Conservation (phyloP, 805 yeast genomes). For the Candida coquimbonensis region DNA sequence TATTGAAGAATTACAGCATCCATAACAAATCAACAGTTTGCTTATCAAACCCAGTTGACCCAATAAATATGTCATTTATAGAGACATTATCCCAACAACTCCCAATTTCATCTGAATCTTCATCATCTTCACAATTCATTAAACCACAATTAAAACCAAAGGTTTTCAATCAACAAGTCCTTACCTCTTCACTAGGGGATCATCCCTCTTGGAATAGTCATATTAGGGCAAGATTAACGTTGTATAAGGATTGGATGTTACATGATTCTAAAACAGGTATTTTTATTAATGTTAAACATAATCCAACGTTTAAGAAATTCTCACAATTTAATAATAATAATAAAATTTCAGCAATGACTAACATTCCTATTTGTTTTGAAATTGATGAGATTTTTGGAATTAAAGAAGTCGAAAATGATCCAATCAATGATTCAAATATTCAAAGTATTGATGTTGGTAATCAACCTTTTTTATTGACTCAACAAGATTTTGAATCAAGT, state of each 20-base stretch:
- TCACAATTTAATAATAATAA: constrained; percentile 1
- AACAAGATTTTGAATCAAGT: constrained; percentile 10
- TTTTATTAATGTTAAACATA: constrained; percentile 16
- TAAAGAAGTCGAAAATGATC: constrained; percentile 1
- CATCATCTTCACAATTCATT: neutral
- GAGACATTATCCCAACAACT: constrained; percentile 5
- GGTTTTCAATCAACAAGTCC: constrained; percentile 15
- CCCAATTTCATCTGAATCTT: constrained; percentile 1
- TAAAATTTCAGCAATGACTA: neutral
- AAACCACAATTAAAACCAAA: constrained; percentile 9
- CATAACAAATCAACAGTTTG: constrained; percentile 12
- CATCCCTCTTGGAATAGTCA: constrained; percentile 14
- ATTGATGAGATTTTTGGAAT: constrained; percentile 4
- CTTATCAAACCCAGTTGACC: constrained; percentile 13
- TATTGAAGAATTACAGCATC: constrained; percentile 11
- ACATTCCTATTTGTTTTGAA: constrained; percentile 5
- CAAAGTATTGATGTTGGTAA: neutral
- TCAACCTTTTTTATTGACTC: constrained; percentile 12
- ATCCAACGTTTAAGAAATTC: constrained; percentile 10
- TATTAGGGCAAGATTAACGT: constrained; percentile 15
- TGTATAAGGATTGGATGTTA: constrained; percentile 19
- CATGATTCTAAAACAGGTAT: constrained; percentile 6
- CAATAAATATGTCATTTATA: constrained; percentile 18
- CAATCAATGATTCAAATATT: neutral
- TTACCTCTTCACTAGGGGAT: constrained; percentile 17